phyloP scores from a whole-genome alignment of 2,329 filamentous ascomycete species.

The Colletotrichum shisoi region DNA sequence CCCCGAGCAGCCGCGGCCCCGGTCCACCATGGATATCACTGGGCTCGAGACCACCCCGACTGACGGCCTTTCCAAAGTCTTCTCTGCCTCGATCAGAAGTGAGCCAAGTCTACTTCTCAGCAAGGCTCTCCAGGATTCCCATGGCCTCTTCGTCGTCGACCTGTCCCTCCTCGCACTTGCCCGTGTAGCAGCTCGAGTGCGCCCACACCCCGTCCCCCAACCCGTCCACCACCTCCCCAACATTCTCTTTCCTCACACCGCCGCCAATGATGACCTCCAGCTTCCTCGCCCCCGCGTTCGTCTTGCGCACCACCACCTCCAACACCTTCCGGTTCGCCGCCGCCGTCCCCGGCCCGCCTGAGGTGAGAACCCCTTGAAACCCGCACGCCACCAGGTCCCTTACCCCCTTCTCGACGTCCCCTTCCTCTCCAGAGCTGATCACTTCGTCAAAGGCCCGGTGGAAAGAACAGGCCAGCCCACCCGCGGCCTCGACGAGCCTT shows the following conservation, averaged over 20 bases:
- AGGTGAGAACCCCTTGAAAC: conserved; percentile 62
- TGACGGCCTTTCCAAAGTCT: neutral
- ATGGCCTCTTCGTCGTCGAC: conserved; percentile 35
- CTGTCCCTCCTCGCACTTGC: conserved; percentile 24
- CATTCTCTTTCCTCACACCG: conserved; percentile 57
- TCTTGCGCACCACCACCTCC: conserved; percentile 47
- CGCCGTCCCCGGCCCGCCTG: conserved; percentile 57
- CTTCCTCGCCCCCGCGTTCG: conserved; percentile 27
- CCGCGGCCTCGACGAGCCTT: conserved; percentile 53
- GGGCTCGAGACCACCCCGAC: neutral
- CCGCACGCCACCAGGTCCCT: conserved; percentile 52
- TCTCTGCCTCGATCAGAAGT: no score
- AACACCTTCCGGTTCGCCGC: conserved; percentile 52
- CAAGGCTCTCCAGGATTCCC: conserved; percentile 32
- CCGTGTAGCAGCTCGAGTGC: conserved; percentile 57
- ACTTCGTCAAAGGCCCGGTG: conserved; percentile 65
- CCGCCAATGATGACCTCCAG: conserved; percentile 63
- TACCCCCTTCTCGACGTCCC: conserved; percentile 45
- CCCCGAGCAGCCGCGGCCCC: neutral
- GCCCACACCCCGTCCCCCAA: conserved; percentile 52
- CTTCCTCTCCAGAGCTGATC: conserved; percentile 42
- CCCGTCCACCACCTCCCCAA: conserved; percentile 44
- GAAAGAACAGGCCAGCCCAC: conserved; percentile 58
- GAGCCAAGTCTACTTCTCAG: neutral
- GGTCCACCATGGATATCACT: neutral